Conservation (phyloP, 2,329 filamentous ascomycete species). For the Phyllosticta capitalensis region DNA sequence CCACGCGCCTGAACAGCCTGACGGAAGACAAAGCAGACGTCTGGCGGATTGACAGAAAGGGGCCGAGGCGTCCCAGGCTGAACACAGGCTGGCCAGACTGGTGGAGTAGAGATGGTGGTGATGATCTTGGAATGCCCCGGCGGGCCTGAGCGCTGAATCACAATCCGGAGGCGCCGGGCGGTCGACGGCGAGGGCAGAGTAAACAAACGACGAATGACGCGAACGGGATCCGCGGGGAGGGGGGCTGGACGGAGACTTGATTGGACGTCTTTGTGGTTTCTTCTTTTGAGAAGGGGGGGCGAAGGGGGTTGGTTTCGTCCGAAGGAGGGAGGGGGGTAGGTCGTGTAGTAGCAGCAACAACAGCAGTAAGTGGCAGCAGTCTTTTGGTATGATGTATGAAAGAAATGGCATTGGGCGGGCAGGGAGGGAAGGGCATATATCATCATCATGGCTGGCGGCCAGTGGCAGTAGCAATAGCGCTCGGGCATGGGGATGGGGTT, state of each 20-base stretch:
- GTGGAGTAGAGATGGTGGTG: neutral
- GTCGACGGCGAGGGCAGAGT: conserved; percentile 7
- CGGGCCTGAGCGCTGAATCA: conserved; percentile 29
- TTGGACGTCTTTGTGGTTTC: neutral
- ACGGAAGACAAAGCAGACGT: neutral
- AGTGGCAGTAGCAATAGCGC: conserved; percentile 16
- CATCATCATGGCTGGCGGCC: conserved; percentile 7
- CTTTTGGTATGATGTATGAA: conserved; percentile 3
- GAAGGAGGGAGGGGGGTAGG: conserved; percentile 11
- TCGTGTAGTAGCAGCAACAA: neutral
- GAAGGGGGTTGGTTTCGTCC: neutral
- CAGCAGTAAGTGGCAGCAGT: conserved; percentile 1
- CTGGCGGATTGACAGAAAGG: neutral
- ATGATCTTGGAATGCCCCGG: conserved; percentile 1
- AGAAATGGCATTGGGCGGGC: conserved; percentile 11
- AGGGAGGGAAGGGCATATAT: conserved; percentile 18
- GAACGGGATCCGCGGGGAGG: conserved; percentile 15
- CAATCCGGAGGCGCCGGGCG: conserved; percentile 20
- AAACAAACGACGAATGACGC: conserved; percentile 15
- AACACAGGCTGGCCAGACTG: neutral
- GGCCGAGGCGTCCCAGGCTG: neutral
- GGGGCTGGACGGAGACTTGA: neutral
- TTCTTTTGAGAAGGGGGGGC: neutral
- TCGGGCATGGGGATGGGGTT: conserved; percentile 13
- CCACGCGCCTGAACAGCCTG: neutral